These are phyloP conservation scores for Trichoderma arundinaceum DNA, from an alignment of 2,329 filamentous ascomycete genomes.

Conservation along the genomic window DNA sequence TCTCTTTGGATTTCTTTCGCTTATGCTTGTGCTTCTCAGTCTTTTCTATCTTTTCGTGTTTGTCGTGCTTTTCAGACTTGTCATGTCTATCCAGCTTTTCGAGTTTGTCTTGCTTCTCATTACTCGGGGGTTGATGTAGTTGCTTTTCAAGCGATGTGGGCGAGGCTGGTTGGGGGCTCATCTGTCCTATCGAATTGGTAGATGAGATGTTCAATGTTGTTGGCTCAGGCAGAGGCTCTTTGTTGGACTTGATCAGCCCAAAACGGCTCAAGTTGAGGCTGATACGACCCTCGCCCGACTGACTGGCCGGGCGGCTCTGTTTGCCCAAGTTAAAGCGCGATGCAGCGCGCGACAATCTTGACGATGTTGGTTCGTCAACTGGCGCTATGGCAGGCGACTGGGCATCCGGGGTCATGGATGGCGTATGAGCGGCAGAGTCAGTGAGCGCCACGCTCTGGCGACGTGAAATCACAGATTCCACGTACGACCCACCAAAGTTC, in stretches of 20 bases:
- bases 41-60: conserved; percentile 43
- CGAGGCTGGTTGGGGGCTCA: conserved; percentile 38
- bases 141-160: conserved; percentile 35
- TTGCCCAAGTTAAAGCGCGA: conserved; percentile 57
- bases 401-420: conserved; percentile 46
- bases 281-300: conserved; percentile 63
- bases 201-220: conserved; percentile 38
- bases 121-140: conserved; percentile 8
- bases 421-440: conserved; percentile 53
- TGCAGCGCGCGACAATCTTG: conserved; percentile 63
- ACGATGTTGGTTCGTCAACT: conserved; percentile 59
- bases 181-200: conserved; percentile 38
- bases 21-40: conserved; percentile 46
- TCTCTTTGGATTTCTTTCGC: conserved; percentile 48
- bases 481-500: conserved; percentile 41
- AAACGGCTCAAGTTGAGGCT: conserved; percentile 64
- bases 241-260: conserved; percentile 57
- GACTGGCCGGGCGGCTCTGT: conserved; percentile 63
- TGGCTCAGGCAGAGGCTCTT: conserved; percentile 48
- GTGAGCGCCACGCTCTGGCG: conserved; percentile 59
- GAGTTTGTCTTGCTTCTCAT: conserved; percentile 32
- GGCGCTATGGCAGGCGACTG: conserved; percentile 51
- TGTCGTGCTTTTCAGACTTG: conserved; percentile 36
- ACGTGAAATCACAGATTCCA: conserved; percentile 48
- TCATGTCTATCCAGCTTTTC: conserved; percentile 34